Base-by-base conservation (phyloP, 345 rosid species). In the Euphorbia lathyris region DNA sequence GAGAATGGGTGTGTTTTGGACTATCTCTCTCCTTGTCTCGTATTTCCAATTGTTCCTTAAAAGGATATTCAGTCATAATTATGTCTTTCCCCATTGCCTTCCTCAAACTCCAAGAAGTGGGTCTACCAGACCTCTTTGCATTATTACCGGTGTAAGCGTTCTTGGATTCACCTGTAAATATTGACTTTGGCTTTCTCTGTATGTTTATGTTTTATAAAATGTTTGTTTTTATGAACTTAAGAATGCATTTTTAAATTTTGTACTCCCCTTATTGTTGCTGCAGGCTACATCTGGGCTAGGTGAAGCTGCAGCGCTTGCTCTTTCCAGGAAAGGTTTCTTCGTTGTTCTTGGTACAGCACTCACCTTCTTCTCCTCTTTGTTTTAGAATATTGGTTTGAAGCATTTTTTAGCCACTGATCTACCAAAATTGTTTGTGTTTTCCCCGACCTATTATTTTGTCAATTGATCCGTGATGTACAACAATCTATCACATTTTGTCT, bases 271-370 rank as follows among this genome's bases (percentile, higher is more conserved):
- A 47, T 65, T 43, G 58, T 29, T 29, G 17, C 26, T 75, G 63
- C 71, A 91, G 98, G 93, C 95, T 74, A 86, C 95, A 53, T 94
- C 97, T 22, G 98, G 98, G 27, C 59, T 91, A 36, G 98, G 98
- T 25, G 87, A 83, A 13, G 93, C 93, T 2, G 83, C 93, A 17
- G 96, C 97, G 11, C 72, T 63, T 77, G 88, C 84, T 71, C 89
- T 91, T 75, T 85, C 97, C 50, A 84, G 58, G 70, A 80, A 91
- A 68, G 97, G 97, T 22, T 91, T 88, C 79, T 82, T 67, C 34
- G 81, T 91, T 68, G 81, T 88, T 79, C 90, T 94, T 34, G 97
- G 98, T 94, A 85, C n/a, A 64, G 5, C 48, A 9, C 14, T 22
- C 50, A 22, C 32, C 32, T 72, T 14, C 52, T 63, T 52, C 23